These are phyloP conservation scores for Xenoacremonium recifei DNA, from an alignment of 2,329 filamentous ascomycete species.

Conservation along the genomic window DNA sequence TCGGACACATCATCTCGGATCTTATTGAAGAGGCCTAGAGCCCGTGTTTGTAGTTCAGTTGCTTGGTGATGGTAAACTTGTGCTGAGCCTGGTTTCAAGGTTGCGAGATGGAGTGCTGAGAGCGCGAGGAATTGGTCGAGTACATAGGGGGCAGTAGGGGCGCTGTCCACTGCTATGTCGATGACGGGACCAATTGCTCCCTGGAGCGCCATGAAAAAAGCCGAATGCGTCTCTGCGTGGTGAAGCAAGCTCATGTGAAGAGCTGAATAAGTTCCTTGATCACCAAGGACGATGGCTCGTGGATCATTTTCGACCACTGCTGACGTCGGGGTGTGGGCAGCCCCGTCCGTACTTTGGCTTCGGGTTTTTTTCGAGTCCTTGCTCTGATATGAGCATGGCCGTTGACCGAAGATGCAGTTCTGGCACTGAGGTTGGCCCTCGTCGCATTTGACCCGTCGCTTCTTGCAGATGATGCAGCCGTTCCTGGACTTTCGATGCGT, in stretches of 20 bases:
- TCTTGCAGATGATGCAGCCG: conserved; percentile 40
- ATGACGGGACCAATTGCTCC: conserved; percentile 22
- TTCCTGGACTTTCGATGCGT: conserved; percentile 41
- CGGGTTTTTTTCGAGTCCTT: neutral
- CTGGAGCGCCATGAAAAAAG: conserved; percentile 17
- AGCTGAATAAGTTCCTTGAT: conserved; percentile 17
- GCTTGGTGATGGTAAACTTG: conserved; percentile 31
- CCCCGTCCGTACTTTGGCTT: conserved; percentile 10
- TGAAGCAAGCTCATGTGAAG: conserved; percentile 29
- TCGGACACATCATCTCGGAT: conserved; percentile 14
- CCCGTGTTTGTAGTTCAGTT: conserved; percentile 44
- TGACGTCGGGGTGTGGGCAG: neutral
- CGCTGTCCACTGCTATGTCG: conserved; percentile 32
- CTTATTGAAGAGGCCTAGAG: conserved; percentile 37
- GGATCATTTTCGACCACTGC: conserved; percentile 6
- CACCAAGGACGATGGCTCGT: conserved; percentile 19
- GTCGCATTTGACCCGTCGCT: conserved; percentile 43
- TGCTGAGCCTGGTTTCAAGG: conserved; percentile 17
- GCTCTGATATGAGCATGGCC: conserved; percentile 34
- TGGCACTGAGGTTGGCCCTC: conserved; percentile 39
- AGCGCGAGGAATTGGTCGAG: conserved; percentile 47
- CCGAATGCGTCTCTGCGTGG: conserved; percentile 30
- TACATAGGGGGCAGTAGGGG: conserved; percentile 39
- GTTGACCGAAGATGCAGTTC: conserved; percentile 38
- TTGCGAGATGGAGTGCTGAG: conserved; percentile 39